Evolutionary conservation across 495 filamentous ascomycete genomes (phyloP).

Genomic region (Chaetomium tenue): DNA sequence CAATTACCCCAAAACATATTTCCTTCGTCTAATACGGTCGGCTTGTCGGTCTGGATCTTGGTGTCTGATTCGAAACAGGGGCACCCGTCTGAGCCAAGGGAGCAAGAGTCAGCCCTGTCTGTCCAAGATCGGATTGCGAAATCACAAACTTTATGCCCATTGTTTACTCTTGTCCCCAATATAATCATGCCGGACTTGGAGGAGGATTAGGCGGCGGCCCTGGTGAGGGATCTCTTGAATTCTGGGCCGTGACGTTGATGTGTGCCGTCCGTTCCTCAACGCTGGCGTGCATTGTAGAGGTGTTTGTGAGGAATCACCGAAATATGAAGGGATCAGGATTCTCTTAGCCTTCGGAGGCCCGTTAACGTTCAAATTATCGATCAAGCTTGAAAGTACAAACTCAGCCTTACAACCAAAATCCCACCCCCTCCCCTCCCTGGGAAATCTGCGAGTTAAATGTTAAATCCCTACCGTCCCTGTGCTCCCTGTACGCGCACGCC

Average conservation of each 20-base stretch:
- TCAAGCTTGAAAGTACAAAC: neutral
- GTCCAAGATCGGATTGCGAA: neutral
- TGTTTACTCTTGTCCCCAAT: neutral
- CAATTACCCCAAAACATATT: too few species aligned
- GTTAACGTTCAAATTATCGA: neutral
- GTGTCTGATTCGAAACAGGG: too few species aligned
- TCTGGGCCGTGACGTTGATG: neutral
- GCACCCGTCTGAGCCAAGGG: neutral
- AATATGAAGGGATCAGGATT: neutral
- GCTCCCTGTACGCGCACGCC: neutral
- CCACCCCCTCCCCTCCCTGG: too few species aligned
- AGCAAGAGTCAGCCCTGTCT: neutral
- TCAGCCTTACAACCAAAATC: too few species aligned
- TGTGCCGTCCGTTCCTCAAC: neutral
- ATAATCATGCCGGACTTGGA: slow-evolving; percentile 12
- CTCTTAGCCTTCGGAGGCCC: neutral
- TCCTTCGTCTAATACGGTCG: too few species aligned
- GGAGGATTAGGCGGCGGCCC: slow-evolving; percentile 19
- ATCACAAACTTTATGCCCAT: neutral
- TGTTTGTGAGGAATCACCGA: too few species aligned
- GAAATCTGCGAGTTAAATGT: too few species aligned
- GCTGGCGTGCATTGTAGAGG: neutral
- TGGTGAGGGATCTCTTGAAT: slow-evolving; percentile 10
- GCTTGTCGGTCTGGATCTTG: too few species aligned
- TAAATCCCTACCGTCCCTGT: neutral